A percentile compares a stretch with the other conserved stretches of the same genome.
Evolutionary conservation across 805 yeast genomes (phyloP).

Genomic region (Ogataea pini): DNA sequence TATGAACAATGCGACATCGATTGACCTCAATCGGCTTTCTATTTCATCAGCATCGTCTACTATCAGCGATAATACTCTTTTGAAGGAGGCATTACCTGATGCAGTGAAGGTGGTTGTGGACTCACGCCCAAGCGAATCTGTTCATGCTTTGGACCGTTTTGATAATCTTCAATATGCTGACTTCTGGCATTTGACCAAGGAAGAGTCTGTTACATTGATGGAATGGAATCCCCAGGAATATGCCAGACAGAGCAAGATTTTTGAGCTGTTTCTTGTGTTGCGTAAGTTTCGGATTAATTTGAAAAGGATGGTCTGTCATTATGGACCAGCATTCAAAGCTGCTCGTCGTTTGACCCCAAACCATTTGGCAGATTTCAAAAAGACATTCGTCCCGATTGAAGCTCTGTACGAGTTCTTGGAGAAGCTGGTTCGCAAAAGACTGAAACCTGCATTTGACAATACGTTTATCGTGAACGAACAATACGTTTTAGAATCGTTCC

Average conservation of each 20-base stretch:
- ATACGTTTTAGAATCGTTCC: slow-evolving; percentile 26
- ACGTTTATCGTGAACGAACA: slow-evolving; percentile 31
- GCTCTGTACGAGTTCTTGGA: slow-evolving; percentile 30
- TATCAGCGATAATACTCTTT: slow-evolving; percentile 10
- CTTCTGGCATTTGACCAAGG: slow-evolving; percentile 32
- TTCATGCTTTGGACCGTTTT: slow-evolving; percentile 26
- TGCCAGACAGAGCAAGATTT: slow-evolving; percentile 33
- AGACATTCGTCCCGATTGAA: slow-evolving; percentile 31
- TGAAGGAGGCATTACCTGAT: slow-evolving; percentile 21
- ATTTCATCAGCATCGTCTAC: slow-evolving; percentile 7
- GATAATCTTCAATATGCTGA: slow-evolving; percentile 28
- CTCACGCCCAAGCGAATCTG: slow-evolving; percentile 28
- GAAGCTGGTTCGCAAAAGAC: slow-evolving; percentile 24
- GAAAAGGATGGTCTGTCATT: slow-evolving; percentile 29
- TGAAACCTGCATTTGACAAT: slow-evolving; percentile 33
- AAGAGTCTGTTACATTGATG: slow-evolving; percentile 24
- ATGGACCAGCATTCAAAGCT: slow-evolving; percentile 30
- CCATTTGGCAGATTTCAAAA: slow-evolving; percentile 26
- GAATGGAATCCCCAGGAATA: slow-evolving; percentile 32
- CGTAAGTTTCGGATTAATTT: slow-evolving; percentile 30
- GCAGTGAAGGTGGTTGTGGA: slow-evolving; percentile 28
- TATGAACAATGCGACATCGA: slow-evolving; percentile 9
- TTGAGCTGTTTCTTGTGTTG: slow-evolving; percentile 31
- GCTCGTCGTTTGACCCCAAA: slow-evolving; percentile 22
- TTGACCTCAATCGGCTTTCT: slow-evolving; percentile 5